These are phyloP conservation scores for Myriosclerotinia scirpicola DNA, from an alignment of 2,329 filamentous ascomycete genomes.

Conservation along the genomic window DNA sequence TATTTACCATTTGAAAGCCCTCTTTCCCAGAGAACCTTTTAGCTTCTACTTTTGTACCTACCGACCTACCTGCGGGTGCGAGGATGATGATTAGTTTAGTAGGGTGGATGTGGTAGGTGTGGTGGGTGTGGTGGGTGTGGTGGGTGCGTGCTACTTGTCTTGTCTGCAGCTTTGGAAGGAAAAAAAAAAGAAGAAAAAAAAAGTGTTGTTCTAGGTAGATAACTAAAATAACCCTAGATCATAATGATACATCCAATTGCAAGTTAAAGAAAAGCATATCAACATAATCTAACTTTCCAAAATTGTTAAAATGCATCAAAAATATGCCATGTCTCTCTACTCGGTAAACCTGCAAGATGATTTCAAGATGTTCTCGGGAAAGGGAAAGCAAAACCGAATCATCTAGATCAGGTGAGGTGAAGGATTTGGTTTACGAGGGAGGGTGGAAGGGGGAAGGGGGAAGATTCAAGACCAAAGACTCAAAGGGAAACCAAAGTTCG, in stretches of 20 bases:
- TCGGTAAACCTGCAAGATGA: slow-evolving; percentile 17
- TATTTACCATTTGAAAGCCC: not conserved
- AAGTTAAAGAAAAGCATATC: not conserved
- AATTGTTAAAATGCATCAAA: not conserved
- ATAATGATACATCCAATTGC: not conserved
- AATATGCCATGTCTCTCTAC: not conserved
- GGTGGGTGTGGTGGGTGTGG: too few relatives aligned
- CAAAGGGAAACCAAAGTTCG: not conserved
- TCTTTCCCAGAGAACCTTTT: not conserved
- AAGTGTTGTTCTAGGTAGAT: too few relatives aligned
- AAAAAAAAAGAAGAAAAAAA: too few relatives aligned
- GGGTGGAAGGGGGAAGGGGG: not conserved
- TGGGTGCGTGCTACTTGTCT: too few relatives aligned
- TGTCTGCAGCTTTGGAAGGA: too few relatives aligned
- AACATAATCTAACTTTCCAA: not conserved
- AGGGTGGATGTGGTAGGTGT: too few relatives aligned
- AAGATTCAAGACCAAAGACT: too few relatives aligned
- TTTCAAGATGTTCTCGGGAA: slow-evolving; percentile 18
- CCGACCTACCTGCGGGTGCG: not conserved
- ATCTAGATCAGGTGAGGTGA: slow-evolving; percentile 10
- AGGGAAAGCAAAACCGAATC: slow-evolving; percentile 10
- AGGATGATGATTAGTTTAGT: not conserved
- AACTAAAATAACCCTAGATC: slow-evolving; percentile 10
- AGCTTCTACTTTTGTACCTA: not conserved
- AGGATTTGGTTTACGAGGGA: not conserved